Percentiles rank a stretch among this genome's conserved stretches.
phyloP scores from a whole-genome alignment of 345 rosid species.

The Hypericum perforatum region DNA sequence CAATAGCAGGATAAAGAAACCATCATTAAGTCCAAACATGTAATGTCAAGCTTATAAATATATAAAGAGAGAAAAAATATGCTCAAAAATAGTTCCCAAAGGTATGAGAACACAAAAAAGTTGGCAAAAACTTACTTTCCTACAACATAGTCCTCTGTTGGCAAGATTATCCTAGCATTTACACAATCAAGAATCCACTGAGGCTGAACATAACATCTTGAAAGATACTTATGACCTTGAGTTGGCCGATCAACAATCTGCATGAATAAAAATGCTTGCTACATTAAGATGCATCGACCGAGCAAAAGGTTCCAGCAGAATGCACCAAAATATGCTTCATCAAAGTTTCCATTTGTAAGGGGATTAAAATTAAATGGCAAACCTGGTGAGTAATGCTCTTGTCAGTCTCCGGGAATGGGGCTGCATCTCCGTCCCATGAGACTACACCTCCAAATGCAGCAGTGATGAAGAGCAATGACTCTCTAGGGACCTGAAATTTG shows the following conservation, averaged over 20 bases:
- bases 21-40: not conserved
- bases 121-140: conserved; percentile 48
- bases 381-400: conserved; percentile 91
- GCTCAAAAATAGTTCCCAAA: not conserved
- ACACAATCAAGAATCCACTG: conserved; percentile 87
- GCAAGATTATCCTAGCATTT: conserved; percentile 69
- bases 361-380: conserved; percentile 9
- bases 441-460: conserved; percentile 91
- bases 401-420: conserved; percentile 69
- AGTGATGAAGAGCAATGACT: conserved; percentile 74
- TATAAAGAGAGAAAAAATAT: no score
- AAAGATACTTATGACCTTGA: conserved; percentile 69
- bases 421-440: conserved; percentile 96
- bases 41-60: no score
- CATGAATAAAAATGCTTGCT: conserved; percentile 12
- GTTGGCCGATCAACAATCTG: conserved; percentile 91
- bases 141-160: conserved; percentile 55
- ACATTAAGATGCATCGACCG: not conserved
- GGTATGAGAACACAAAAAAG: not conserved
- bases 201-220: conserved; percentile 85
- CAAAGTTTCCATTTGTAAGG: no score
- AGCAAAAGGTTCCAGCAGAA: no score
- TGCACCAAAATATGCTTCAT: no score
- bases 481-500: conserved; percentile 83
- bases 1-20: not conserved